phyloP scores from a whole-genome alignment of 2,329 filamentous ascomycete species.

The Epicoccum sorghinum region DNA sequence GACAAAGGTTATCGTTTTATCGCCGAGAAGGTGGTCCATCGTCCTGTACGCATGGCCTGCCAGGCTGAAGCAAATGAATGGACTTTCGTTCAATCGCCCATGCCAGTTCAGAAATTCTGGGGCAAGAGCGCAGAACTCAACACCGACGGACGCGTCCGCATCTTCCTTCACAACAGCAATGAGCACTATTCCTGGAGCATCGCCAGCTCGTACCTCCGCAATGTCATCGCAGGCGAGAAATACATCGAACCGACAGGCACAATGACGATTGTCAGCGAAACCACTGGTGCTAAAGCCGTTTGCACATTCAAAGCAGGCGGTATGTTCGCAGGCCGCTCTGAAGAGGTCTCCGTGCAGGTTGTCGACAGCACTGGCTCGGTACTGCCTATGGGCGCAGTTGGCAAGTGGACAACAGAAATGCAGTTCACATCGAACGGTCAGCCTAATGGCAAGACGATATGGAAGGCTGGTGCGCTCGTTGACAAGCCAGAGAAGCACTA shows the following conservation, averaged over 20 bases:
- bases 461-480: conserved; percentile 79
- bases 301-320: conserved; percentile 92
- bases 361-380: conserved; percentile 70
- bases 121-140: conserved; percentile 94
- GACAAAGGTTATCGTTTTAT: conserved; percentile 87
- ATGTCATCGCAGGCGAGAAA: conserved; percentile 97
- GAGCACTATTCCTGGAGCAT: conserved; percentile 89
- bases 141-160: conserved; percentile 83
- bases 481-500: conserved; percentile 81
- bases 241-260: conserved; percentile 94
- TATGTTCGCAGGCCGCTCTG: conserved; percentile 94
- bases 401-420: conserved; percentile 84
- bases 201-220: conserved; percentile 88
- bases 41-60: conserved; percentile 89
- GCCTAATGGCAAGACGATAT: conserved; percentile 70
- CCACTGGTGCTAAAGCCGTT: conserved; percentile 79
- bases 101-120: conserved; percentile 97
- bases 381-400: conserved; percentile 71
- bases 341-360: conserved; percentile 82
- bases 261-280: conserved; percentile 86
- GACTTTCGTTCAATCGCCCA: conserved; percentile 86
- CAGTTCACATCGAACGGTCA: conserved; percentile 68
- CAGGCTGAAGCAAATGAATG: conserved; percentile 87
- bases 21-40: conserved; percentile 94
- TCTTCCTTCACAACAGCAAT: conserved; percentile 75